Conservation (phyloP, 1,284 basidiomycete genomes). For the Microbotryum lychnidis-dioicae region DNA sequence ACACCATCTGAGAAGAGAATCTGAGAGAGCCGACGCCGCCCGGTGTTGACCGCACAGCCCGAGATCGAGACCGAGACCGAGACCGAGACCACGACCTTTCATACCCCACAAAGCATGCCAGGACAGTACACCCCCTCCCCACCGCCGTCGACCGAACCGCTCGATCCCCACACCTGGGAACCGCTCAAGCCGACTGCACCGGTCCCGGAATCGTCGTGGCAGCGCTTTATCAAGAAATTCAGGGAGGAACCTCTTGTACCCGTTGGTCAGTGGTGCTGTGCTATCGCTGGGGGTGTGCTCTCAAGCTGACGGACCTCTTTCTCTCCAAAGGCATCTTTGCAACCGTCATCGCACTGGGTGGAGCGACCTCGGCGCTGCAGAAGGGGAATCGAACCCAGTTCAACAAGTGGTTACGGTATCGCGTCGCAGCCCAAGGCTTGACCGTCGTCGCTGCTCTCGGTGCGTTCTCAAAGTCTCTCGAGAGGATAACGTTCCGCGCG, state of each 20-base stretch:
- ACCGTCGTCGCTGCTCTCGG: constrained; percentile 31
- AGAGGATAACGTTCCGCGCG: too few species aligned
- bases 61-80: too few species aligned
- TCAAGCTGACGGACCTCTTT: background rate
- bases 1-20: background rate
- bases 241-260: constrained; percentile 37
- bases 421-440: constrained; percentile 35
- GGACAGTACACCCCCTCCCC: constrained; percentile 23
- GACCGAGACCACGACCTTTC: background rate
- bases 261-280: constrained; percentile 20
- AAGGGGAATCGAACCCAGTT: constrained; percentile 36
- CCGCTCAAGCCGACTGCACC: constrained; percentile 2
- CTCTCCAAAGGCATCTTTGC: constrained; percentile 25
- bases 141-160: background rate
- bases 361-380: constrained; percentile 31
- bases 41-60: background rate
- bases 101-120: constrained; percentile 2
- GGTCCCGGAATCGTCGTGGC: constrained; percentile 19
- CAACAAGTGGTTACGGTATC: constrained; percentile 34
- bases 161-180: constrained; percentile 12
- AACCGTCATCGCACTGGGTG: constrained; percentile 33
- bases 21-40: background rate
- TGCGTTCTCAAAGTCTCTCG: background rate
- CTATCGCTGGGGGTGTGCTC: background rate
- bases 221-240: constrained; percentile 29